phyloP scores from a whole-genome alignment of 805 yeast genomes.

The Lachancea meyersii region DNA sequence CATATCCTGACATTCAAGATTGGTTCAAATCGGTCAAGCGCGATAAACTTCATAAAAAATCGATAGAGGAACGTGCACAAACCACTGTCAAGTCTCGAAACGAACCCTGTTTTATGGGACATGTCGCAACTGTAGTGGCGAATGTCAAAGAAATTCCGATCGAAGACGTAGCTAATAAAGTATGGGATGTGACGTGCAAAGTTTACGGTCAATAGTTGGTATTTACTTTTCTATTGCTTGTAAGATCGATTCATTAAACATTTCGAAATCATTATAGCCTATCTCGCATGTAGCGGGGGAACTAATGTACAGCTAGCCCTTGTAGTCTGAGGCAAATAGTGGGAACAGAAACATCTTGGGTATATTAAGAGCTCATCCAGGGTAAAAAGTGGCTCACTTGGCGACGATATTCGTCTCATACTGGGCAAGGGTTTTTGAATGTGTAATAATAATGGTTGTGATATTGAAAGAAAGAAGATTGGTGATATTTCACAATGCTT shows the following conservation, averaged over 20 bases:
- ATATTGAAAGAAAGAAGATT: neutral
- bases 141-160: slow-evolving; percentile 41
- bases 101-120: slow-evolving; percentile 84
- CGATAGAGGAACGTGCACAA: slow-evolving; percentile 23
- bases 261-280: slow-evolving; percentile 1
- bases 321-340: neutral
- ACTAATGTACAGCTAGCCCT: slow-evolving; percentile 5
- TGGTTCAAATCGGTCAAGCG: slow-evolving; percentile 27
- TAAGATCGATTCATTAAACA: slow-evolving; percentile 4
- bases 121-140: slow-evolving; percentile 66
- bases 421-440: neutral
- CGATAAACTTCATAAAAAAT: slow-evolving; percentile 30
- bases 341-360: neutral
- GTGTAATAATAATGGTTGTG: neutral
- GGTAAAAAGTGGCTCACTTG: neutral
- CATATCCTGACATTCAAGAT: slow-evolving; percentile 35
- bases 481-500: neutral
- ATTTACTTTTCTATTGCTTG: neutral
- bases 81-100: slow-evolving; percentile 72
- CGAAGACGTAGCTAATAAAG: slow-evolving; percentile 40
- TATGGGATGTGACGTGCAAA: slow-evolving; percentile 46
- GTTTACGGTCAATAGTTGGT: slow-evolving; percentile 32
- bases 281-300: slow-evolving; percentile 3
- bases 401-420: neutral
- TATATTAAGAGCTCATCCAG: neutral